These are phyloP conservation scores for Miscanthus sacchariflorus DNA, from an alignment of 202 grass and related monocot genomes.

Conservation along the genomic window DNA sequence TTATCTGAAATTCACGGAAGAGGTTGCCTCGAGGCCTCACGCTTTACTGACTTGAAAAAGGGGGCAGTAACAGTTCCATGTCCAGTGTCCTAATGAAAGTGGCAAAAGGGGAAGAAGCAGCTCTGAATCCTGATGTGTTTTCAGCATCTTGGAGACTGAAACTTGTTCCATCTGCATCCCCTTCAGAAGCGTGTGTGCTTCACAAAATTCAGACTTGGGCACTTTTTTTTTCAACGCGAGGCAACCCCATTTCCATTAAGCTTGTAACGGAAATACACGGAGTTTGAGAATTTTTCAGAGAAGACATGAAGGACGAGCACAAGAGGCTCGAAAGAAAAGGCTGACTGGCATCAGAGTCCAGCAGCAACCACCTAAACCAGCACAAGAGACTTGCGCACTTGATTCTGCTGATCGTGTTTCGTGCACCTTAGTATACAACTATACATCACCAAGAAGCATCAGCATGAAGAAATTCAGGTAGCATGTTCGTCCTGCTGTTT, in stretches of 20 bases:
- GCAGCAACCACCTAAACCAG: too few species aligned
- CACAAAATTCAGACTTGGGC: neutral
- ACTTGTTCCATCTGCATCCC: neutral
- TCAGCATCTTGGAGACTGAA: neutral
- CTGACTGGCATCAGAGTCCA: too few species aligned
- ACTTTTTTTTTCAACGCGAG: too few species aligned
- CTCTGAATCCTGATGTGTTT: neutral
- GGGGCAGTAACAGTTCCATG: constrained; percentile 36
- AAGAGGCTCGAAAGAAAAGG: too few species aligned
- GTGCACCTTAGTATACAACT: too few species aligned
- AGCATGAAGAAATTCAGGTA: neutral
- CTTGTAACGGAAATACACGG: too few species aligned
- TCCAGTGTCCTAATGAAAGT: neutral
- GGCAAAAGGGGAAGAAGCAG: neutral
- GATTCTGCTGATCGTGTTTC: neutral
- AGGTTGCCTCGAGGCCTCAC: neutral
- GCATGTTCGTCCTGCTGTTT: neutral
- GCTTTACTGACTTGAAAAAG: too few species aligned
- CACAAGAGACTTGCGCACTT: too few species aligned
- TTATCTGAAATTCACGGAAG: constrained; percentile 39
- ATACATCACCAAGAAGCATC: neutral
- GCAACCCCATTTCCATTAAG: too few species aligned
- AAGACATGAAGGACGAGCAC: too few species aligned
- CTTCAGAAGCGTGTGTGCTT: neutral
- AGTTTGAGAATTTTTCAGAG: too few species aligned